Evolutionary conservation across 768 basidiomycete species (phyloP), one percentile per base, ranked within the genome.

Genomic region (Omphalotus guepiniiformis): DNA sequence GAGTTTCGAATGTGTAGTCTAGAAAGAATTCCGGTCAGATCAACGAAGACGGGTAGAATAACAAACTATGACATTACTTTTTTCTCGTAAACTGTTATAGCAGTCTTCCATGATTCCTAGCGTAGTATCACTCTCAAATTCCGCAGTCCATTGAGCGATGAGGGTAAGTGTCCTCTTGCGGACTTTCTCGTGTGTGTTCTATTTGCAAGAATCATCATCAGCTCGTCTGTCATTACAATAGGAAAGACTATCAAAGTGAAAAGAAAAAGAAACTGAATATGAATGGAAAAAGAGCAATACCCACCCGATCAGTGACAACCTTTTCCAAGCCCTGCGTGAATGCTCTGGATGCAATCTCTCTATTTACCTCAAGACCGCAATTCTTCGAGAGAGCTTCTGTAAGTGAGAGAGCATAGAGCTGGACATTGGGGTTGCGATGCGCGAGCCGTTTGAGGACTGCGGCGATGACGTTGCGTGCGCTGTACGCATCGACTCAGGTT

Each of bases 401-500:
- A 15, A 98, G 75, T 1, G 90, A 81, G 4, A 99, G 79, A 4
- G 95, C 80, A 59, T 94, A 97, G 1, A 97, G 78, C 67, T 99
- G 96, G 2, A 99, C 96, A 56, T 95, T 99, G 2, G 96, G 88
- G 63, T 89, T 96, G 16, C 96, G 82, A 66, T 99, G 96, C 8
- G 87, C 77, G 2, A 99, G 75, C 4, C 96, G 89, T 66, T 94
- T 97, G 58, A 93, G 75, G 26, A 96, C 60, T 1, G 95, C 79
- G 11, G 85, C 83, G 51, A 94, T 78, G 47, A 89, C 90, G 56
- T 86, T 82, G 45, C 87, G 86, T 7, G 95, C 92, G 9, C 95
- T 97, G 67, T n/a, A n/a, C n/a, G 41, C 36, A 18, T 25, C 27
- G 39, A 40, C 48, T 23, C 47, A 46, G 29, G 36, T 35, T 30